These are phyloP conservation scores for Phytophthora syringae DNA, from an alignment of 352 stramenopile genomes.

Conservation along the genomic window DNA sequence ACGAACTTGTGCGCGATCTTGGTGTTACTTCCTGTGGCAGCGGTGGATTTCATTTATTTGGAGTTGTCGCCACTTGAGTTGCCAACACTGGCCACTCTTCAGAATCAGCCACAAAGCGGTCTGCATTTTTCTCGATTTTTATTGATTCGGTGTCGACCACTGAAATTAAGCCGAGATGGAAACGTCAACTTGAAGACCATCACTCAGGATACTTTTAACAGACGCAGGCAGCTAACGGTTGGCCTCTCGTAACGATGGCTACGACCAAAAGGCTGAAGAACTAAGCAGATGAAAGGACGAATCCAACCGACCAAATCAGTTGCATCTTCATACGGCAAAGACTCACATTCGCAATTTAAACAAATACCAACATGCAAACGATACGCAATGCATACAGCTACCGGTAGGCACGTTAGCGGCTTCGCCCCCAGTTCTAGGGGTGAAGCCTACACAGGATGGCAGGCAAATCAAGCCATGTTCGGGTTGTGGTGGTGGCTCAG, in stretches of 20 bases:
- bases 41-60: too few species aligned
- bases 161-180: background rate
- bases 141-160: background rate
- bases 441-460: background rate
- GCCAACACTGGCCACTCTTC: too few species aligned
- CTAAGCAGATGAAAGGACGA: too few species aligned
- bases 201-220: constrained; percentile 8
- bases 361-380: constrained; percentile 1
- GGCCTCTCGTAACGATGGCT: too few species aligned
- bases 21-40: too few species aligned
- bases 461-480: background rate
- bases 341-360: too few species aligned
- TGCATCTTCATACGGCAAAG: background rate
- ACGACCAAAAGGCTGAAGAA: background rate
- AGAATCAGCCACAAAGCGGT: too few species aligned
- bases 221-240: background rate
- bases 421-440: background rate
- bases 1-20: too few species aligned
- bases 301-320: background rate
- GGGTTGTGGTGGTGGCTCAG: constrained; percentile 16
- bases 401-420: background rate
- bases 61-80: too few species aligned
- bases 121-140: background rate
- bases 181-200: constrained; percentile 1
- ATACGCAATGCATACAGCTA: constrained; percentile 3